Evolutionary conservation across 495 filamentous ascomycete genomes (phyloP), one percentile per base, ranked within the genome.

Genomic region (Aspergillus baeticus): DNA sequence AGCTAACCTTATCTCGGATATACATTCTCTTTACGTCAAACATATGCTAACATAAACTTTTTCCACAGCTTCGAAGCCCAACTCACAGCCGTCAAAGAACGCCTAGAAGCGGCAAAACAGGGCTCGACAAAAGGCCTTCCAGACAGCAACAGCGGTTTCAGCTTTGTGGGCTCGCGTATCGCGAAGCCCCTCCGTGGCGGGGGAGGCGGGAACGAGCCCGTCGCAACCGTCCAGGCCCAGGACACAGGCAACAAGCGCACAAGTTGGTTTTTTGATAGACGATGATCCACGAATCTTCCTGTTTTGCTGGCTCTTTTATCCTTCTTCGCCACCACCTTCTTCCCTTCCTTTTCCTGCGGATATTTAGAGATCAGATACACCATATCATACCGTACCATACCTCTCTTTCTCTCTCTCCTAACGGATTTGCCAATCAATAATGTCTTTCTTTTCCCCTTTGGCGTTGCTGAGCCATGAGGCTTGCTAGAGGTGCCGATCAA

Each of bases 141-240:
- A 53, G 81, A 81, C 50, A 70, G 80, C 54, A 68, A 71, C 58
- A 81, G 81, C 56, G 84, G 83, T 59, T 92, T 95, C 73, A 90
- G 79, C 69, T 89, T 94, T 67, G 82, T 82, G 52, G 82, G 83
- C 55, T 91, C 89, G 57, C 81, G 93, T 61, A 98, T 98, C 65
- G 94, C 93, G 49, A 98, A 98, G 73, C 94, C 94, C n/a, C 80
- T 98, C 18, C 85, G 94, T 55, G 94, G 94, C 42, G 94, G 93
- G 54, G 94, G 94, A 29, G 83, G 79, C 39, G 63, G 63, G 22
- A 51, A 62, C 47, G 77, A 71, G 54, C 60, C 69, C 34, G 57
- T 76, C 48, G 65, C 73, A 38, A 70, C 68, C 38, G 63, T 75
- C 41, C 78, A 80, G 61, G 70, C 71, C 54, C 78, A 79, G 62